Conservation (phyloP, 805 yeast species). For the Ogataea ganodermae region DNA sequence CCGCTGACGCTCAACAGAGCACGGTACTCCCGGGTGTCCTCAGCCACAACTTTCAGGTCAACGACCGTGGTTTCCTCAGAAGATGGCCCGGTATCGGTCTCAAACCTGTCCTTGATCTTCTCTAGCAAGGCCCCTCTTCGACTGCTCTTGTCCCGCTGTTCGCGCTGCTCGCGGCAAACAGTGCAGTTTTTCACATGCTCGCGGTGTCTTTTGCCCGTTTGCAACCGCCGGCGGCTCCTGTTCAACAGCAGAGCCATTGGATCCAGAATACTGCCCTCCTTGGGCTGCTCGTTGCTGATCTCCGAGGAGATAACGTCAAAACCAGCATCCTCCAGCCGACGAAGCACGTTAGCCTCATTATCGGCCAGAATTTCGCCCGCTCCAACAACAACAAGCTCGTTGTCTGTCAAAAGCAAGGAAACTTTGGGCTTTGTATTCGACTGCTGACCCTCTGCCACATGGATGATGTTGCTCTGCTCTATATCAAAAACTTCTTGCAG, state of each 20-base stretch:
- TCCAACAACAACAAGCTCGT: slow-evolving; percentile 34
- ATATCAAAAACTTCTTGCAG: slow-evolving; percentile 29
- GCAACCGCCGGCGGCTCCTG: slow-evolving; percentile 10
- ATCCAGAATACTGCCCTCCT: slow-evolving; percentile 16
- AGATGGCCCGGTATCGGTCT: slow-evolving; percentile 15
- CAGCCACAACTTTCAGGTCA: slow-evolving; percentile 25
- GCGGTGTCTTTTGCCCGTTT: slow-evolving; percentile 16
- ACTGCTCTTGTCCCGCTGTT: slow-evolving; percentile 15
- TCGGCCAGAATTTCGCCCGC: slow-evolving; percentile 18
- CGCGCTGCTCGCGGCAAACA: slow-evolving; percentile 38
- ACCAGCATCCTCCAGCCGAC: slow-evolving; percentile 38
- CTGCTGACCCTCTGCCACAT: slow-evolving; percentile 6
- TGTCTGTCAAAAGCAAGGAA: slow-evolving; percentile 26
- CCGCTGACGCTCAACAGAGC: slow-evolving; percentile 62
- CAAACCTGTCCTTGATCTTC: slow-evolving; percentile 10
- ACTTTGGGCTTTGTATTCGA: slow-evolving; percentile 19
- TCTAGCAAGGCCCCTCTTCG: neutral
- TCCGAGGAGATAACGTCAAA: slow-evolving; percentile 35
- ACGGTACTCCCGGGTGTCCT: slow-evolving; percentile 35
- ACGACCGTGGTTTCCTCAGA: slow-evolving; percentile 28
- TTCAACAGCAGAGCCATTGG: slow-evolving; percentile 19
- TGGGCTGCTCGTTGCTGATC: slow-evolving; percentile 11
- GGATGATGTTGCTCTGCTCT: slow-evolving; percentile 18
- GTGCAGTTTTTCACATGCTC: slow-evolving; percentile 45
- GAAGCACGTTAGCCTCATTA: slow-evolving; percentile 30